Evolutionary conservation across 495 filamentous ascomycete species (phyloP).

Genomic region (Penicillium herquei): DNA sequence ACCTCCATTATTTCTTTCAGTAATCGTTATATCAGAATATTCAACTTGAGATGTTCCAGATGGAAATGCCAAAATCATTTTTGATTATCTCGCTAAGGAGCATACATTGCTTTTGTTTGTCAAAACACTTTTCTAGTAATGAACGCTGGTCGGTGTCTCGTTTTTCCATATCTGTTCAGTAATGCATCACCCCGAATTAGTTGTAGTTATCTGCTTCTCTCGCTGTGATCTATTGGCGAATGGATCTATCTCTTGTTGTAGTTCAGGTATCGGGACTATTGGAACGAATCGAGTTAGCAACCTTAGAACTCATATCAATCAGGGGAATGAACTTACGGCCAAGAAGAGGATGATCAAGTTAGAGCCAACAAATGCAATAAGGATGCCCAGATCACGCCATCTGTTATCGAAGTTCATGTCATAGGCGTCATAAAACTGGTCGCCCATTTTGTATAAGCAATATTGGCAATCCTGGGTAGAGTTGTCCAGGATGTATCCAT

Average conservation of each 20-base stretch:
- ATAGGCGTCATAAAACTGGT: conserved; percentile 71
- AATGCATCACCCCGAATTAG: too few relatives aligned
- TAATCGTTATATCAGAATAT: too few relatives aligned
- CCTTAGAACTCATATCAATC: neutral
- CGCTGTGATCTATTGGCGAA: conserved; percentile 3
- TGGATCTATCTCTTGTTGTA: conserved; percentile 61
- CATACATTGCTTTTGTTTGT: too few relatives aligned
- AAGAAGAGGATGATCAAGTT: conserved; percentile 74
- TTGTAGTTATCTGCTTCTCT: neutral
- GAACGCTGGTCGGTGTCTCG: too few relatives aligned
- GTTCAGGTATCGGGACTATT: conserved; percentile 60
- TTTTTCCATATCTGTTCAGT: too few relatives aligned
- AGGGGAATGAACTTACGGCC: conserved; percentile 34
- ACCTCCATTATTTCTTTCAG: too few relatives aligned
- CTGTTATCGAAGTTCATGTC: conserved; percentile 61
- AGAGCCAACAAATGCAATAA: conserved; percentile 67
- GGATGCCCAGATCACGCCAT: conserved; percentile 81
- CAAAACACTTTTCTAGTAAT: too few relatives aligned
- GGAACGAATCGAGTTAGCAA: conserved; percentile 20
- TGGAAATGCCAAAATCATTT: too few relatives aligned
- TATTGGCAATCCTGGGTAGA: conserved; percentile 65
- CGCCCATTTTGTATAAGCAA: conserved; percentile 73
- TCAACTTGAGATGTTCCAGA: too few relatives aligned
- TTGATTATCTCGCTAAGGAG: too few relatives aligned
- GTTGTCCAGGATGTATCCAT: conserved; percentile 64